Base-by-base conservation (phyloP, 2,329 filamentous ascomycete genomes). In the Lanzia echinophila region DNA sequence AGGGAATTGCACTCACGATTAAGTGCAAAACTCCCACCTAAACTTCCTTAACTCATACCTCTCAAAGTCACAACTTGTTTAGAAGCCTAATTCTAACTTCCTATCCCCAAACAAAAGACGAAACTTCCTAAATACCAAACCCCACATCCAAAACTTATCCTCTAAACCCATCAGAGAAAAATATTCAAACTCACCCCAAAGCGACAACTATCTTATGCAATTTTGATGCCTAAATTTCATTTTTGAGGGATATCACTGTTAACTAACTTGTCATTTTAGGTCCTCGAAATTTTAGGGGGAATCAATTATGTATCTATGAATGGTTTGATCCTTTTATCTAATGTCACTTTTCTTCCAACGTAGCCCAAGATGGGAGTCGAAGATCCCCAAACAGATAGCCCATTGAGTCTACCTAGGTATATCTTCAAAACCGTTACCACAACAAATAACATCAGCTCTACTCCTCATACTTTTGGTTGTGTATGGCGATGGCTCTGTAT, bases 381-480 rank as follows among this genome's bases (percentile, higher is more conserved):
- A 8, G 36, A 28, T 19, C 22, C 28, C 24, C 32, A 7, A 39
- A 28, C 28, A 33, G 11, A 28, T n/a, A 46, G n/a, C n/a, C 32
- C 17, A 31, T 3, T 15, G 19, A 32, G 11, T 46, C 24, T 12
- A 15, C 19, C 42, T 44, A 12, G 19, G n/a, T n/a, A n/a, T n/a
- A n/a, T 42, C 19, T 42, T 42, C 39, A 17, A 3, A 19, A 42
- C 1, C 19, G 39, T 19, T 20, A 20, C 39, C 19, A 7, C 11
- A 22, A n/a, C 24, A 42, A 41, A 38, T 28, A 31, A 31, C 45
- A 46, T 60, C 46, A 62, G 55, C 46, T 17, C 36, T 50, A 58
- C 15, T 70, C 67, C 15, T 84, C 74, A 68, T 92, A 92, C 73
- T 90, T 90, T 63, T 81, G 79, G 70, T 85, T 75, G 73, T 92